Evolutionary conservation across 768 basidiomycete species (phyloP), one percentile per base, ranked within the genome.

Genomic region (Lactarius evosmus): DNA sequence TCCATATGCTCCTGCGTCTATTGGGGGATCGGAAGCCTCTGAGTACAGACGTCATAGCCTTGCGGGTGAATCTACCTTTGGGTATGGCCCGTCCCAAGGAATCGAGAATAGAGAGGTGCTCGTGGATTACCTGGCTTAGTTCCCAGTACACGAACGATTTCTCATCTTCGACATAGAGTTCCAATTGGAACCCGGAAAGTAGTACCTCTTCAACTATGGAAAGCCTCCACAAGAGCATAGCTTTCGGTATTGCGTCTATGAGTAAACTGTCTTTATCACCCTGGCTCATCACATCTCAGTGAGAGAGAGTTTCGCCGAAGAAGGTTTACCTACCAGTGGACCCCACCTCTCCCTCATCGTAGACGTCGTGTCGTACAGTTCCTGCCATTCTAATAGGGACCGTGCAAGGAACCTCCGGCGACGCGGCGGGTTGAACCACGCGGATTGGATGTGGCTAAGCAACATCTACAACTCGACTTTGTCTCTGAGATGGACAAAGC

Each of bases 71-170:
- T n/a, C n/a, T 57, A 79, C 85, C 76, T 73, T 76, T 67, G 40
- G 75, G 71, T 7, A 84, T 70, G 12, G 75, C 71, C 2, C 69
- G 66, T 17, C 81, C 54, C 50, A 89, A 59, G 17, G 75, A 72
- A 58, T 89, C 84, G 59, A 89, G 72, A 62, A 77, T 81, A 3
- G 74, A 72, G 9, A 89, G 69, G 67, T 91, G 85, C 27, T 73
- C 73, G 22, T 86, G 83, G 1, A 87, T 75, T 3, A 91, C 79
- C 50, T 80, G 79, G 3, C 80, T 71, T 6, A 78, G 75, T 69
- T 89, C 89, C 87, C 89, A 92, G 74, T 93, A 92, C 2, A 90
- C 87, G 65, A 91, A 83, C 0, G 87, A 77, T 36, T 77, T 82
- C 70, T 94, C 92, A 49, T 88, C 82, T 0, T 79, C 73, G 25